These are phyloP conservation scores for Jamesozyma spencerorum DNA, from an alignment of 805 yeast genomes.

Conservation along the genomic window DNA sequence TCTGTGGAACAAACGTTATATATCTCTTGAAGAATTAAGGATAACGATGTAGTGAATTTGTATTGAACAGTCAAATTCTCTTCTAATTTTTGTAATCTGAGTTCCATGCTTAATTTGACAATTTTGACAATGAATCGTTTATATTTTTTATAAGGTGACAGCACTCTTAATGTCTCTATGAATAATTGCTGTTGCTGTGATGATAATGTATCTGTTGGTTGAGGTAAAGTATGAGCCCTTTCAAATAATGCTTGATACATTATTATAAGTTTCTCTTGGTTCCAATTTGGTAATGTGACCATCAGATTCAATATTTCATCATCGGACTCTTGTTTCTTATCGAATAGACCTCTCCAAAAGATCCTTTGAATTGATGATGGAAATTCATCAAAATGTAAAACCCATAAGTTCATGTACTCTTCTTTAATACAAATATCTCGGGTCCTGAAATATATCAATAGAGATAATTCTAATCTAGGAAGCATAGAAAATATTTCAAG, in stretches of 20 bases:
- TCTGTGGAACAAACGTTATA: conserved; percentile 10
- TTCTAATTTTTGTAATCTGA: conserved; percentile 8
- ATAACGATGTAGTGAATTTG: conserved; percentile 23
- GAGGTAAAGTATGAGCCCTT: conserved; percentile 15
- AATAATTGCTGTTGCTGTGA: conserved; percentile 16
- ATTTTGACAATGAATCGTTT: conserved; percentile 13
- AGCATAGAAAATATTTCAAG: conserved; percentile 12
- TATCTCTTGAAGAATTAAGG: conserved; percentile 18
- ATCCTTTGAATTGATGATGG: conserved; percentile 17
- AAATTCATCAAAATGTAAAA: conserved; percentile 10
- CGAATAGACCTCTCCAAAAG: conserved; percentile 15
- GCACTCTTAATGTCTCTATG: conserved; percentile 11
- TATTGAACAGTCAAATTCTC: conserved; percentile 13
- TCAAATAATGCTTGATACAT: conserved; percentile 25
- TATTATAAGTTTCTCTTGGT: conserved; percentile 11
- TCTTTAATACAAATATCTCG: conserved; percentile 10
- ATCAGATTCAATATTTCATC: neutral
- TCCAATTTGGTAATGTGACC: conserved; percentile 6
- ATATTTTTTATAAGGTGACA: conserved; percentile 8
- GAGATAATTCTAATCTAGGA: conserved; percentile 13
- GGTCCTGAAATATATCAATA: conserved; percentile 18
- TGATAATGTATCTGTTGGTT: neutral
- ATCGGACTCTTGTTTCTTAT: neutral
- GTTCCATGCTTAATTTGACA: conserved; percentile 22
- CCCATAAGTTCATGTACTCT: conserved; percentile 11